Conservation (phyloP, 148 eudicot genomes). For the Spergularia bocconei region DNA sequence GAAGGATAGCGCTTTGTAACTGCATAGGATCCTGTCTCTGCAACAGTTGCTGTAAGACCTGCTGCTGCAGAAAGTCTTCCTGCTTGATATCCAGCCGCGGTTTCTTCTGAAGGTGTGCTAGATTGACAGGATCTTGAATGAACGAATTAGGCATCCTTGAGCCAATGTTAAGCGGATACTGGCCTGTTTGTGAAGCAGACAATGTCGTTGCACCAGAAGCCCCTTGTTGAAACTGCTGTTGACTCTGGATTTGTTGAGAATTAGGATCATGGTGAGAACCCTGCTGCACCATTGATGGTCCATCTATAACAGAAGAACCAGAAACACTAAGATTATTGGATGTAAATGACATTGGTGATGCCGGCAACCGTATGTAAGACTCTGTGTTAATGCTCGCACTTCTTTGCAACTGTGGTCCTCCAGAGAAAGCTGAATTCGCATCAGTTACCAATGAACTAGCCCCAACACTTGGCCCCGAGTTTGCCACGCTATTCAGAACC, state of each 20-base stretch:
- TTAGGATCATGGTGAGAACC: conserved; percentile 60
- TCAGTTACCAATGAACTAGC: conserved; percentile 89
- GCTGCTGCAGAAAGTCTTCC: conserved; percentile 74
- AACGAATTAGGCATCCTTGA: conserved; percentile 50
- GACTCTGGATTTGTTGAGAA: conserved; percentile 54
- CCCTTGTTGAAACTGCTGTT: conserved; percentile 54
- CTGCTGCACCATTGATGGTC: conserved; percentile 58
- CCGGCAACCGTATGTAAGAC: conserved; percentile 71
- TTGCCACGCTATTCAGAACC: conserved; percentile 61
- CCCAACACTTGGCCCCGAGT: conserved; percentile 80
- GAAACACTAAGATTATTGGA: conserved; percentile 86
- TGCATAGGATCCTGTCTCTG: conserved; percentile 82
- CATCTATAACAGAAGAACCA: conserved; percentile 75
- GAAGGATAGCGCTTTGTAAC: conserved; percentile 61
- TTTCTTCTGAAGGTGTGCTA: conserved; percentile 76
- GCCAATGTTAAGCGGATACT: conserved; percentile 47
- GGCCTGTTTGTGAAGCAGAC: conserved; percentile 55
- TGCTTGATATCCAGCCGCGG: conserved; percentile 81
- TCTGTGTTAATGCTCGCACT: conserved; percentile 85
- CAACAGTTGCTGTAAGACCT: conserved; percentile 61
- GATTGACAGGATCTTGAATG: conserved; percentile 53
- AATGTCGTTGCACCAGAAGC: conserved; percentile 58
- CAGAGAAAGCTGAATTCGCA: conserved; percentile 87
- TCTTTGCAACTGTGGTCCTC: conserved; percentile 81
- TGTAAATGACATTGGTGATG: conserved; percentile 91